A percentile compares a stretch with the other conserved stretches of the same genome.
Conservation (phyloP, 805 yeast species). For the Suhomyces sp. region DNA sequence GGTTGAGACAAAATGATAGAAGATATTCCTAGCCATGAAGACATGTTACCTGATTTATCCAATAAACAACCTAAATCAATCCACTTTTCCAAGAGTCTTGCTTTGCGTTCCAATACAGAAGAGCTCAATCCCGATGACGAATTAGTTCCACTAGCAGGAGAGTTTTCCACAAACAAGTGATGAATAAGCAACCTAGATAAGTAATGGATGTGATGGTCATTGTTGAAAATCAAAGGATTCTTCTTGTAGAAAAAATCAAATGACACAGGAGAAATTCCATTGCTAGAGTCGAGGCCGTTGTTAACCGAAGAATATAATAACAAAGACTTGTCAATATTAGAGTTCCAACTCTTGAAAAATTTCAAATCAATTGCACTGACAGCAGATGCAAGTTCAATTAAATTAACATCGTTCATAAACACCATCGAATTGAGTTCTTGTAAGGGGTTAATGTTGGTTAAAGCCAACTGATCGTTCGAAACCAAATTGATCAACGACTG, state of each 20-base stretch:
- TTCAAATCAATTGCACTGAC: constrained; percentile 65
- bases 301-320: constrained; percentile 52
- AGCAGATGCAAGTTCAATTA: constrained; percentile 56
- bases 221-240: constrained; percentile 78
- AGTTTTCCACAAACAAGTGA: constrained; percentile 62
- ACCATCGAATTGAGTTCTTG: constrained; percentile 35
- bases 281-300: constrained; percentile 9
- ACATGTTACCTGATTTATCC: constrained; percentile 85
- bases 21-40: constrained; percentile 89
- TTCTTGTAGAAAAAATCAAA: constrained; percentile 42
- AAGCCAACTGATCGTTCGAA: constrained; percentile 9
- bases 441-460: constrained; percentile 18
- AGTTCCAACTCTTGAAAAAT: constrained; percentile 72
- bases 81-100: constrained; percentile 75
- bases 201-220: constrained; percentile 66
- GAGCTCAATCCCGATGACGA: constrained; percentile 8
- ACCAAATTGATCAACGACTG: constrained; percentile 30
- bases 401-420: constrained; percentile 52
- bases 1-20: constrained; percentile 81
- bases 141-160: constrained; percentile 5
- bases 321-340: constrained; percentile 73
- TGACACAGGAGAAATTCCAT: constrained; percentile 1
- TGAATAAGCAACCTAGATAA: constrained; percentile 65
- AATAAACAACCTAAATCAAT: constrained; percentile 75
- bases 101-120: constrained; percentile 45